A percentile compares a stretch with the other conserved stretches of the same genome.
phyloP scores from a whole-genome alignment of 192 early-diverging fungal species.

The Rhizophagus prolifer region DNA sequence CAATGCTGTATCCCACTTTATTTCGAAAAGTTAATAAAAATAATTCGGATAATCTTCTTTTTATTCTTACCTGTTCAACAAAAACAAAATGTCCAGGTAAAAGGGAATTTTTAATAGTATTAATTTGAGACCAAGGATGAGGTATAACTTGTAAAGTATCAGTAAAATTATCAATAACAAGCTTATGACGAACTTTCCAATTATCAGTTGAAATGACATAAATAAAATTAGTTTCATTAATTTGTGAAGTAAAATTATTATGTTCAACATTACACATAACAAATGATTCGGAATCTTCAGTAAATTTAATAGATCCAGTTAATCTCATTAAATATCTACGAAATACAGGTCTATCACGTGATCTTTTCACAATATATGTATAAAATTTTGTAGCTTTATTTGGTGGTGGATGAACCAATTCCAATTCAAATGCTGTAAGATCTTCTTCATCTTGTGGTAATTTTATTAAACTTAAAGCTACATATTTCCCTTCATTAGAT shows the following conservation, averaged over 20 bases:
- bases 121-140: slow-evolving; percentile 22
- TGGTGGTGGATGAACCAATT: slow-evolving; percentile 3
- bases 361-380: not conserved
- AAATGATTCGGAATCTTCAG: not conserved
- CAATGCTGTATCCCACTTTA: slow-evolving; percentile 14
- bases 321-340: not conserved
- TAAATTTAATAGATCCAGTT: slow-evolving; percentile 19
- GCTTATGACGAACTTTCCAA: slow-evolving; percentile 9
- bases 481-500: slow-evolving; percentile 11
- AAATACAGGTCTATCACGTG: not conserved
- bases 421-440: slow-evolving; percentile 2
- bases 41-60: too few relatives aligned
- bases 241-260: not conserved
- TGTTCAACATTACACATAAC: slow-evolving; percentile 2
- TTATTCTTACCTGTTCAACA: slow-evolving; percentile 1
- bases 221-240: not conserved
- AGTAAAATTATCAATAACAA: not conserved
- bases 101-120: not conserved
- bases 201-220: slow-evolving; percentile 8
- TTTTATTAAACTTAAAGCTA: slow-evolving; percentile 8
- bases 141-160: slow-evolving; percentile 5
- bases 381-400: not conserved
- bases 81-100: slow-evolving; percentile 9
- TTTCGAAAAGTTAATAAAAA: too few relatives aligned
- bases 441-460: not conserved